Conservation (phyloP, 306 rosid species). For the Quercus berberidifolia region DNA sequence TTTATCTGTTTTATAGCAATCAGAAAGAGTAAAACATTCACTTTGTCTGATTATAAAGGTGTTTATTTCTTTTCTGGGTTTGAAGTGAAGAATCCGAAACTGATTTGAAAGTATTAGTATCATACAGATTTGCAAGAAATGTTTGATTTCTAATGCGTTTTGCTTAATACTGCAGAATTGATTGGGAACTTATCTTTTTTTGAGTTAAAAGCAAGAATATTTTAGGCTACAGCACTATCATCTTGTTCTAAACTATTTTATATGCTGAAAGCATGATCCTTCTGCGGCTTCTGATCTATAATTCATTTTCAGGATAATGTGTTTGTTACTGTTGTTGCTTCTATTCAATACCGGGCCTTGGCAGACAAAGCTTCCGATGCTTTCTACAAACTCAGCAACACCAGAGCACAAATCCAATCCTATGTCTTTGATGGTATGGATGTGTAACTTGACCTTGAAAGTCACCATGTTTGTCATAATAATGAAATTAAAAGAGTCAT, state of each 20-base stretch:
- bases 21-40: neutral
- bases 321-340: constrained; percentile 57
- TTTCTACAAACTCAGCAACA: constrained; percentile 55
- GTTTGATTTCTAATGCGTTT: neutral
- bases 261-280: neutral
- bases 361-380: constrained; percentile 51
- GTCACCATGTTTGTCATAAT: neutral
- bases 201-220: neutral
- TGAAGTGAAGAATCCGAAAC: neutral
- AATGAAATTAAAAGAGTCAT: neutral
- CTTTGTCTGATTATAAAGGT: neutral
- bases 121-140: neutral
- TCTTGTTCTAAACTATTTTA: neutral
- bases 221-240: neutral
- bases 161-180: neutral
- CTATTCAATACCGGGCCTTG: constrained; percentile 53
- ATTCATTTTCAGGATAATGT: constrained; percentile 44
- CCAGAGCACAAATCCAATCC: constrained; percentile 54
- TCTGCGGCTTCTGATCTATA: constrained; percentile 10
- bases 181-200: neutral
- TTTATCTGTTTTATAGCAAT: neutral
- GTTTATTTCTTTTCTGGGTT: neutral
- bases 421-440: constrained; percentile 56
- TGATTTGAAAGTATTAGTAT: neutral
- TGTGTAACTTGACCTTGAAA: constrained; percentile 1